A percentile compares a stretch with the other conserved stretches of the same genome.
Evolutionary conservation across 2,329 filamentous ascomycete species (phyloP).

Genomic region (Xylariaceae sp.): DNA sequence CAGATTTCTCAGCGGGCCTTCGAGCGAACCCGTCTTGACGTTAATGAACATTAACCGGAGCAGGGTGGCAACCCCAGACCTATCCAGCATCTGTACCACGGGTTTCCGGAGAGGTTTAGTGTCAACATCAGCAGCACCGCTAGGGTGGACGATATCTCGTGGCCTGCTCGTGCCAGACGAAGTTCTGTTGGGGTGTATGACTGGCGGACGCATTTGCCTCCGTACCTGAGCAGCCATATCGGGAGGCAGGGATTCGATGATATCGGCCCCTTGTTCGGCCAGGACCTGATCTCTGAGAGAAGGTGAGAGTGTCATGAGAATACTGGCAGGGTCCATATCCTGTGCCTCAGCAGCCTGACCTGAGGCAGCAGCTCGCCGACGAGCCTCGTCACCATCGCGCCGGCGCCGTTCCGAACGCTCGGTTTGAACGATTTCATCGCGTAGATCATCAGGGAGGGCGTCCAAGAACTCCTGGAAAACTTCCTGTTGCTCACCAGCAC

Average conservation of each 20-base stretch:
- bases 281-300: slow-evolving; percentile 78
- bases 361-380: slow-evolving; percentile 53
- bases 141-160: slow-evolving; percentile 17
- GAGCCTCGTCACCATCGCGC: slow-evolving; percentile 74
- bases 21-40: slow-evolving; percentile 76
- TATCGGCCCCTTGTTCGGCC: slow-evolving; percentile 83
- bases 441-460: slow-evolving; percentile 82
- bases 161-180: slow-evolving; percentile 23
- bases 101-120: slow-evolving; percentile 68
- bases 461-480: slow-evolving; percentile 93
- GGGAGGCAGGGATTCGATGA: slow-evolving; percentile 74
- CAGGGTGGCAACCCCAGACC: slow-evolving; percentile 89
- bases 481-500: slow-evolving; percentile 68
- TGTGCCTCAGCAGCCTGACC: slow-evolving; percentile 41
- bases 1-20: slow-evolving; percentile 75
- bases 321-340: slow-evolving; percentile 90
- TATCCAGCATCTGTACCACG: slow-evolving; percentile 94
- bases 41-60: slow-evolving; percentile 96
- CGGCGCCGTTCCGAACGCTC: slow-evolving; percentile 84
- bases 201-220: slow-evolving; percentile 43
- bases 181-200: slow-evolving; percentile 33
- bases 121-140: slow-evolving; percentile 26
- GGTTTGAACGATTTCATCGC: slow-evolving; percentile 82
- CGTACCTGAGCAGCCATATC: slow-evolving; percentile 83
- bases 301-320: slow-evolving; percentile 83